Base-by-base conservation (phyloP, 2,329 filamentous ascomycete species). In the Pezizomycotina sp. region DNA sequence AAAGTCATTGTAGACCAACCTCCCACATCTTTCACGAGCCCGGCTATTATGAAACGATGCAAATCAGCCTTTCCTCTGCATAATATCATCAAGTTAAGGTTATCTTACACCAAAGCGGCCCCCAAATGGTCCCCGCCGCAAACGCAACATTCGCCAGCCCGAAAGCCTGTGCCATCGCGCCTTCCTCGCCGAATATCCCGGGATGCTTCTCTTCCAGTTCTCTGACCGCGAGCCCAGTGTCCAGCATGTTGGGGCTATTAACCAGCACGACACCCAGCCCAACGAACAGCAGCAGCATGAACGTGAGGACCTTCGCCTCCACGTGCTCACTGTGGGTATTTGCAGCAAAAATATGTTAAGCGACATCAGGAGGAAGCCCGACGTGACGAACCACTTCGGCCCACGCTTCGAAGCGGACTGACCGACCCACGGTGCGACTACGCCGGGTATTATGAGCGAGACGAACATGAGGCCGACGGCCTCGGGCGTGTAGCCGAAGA, bases 81-180 rank as follows among this genome's bases (percentile, higher is more conserved):
- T n/a, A n/a, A n/a, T n/a, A n/a, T n/a, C n/a, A n/a, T n/a, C n/a
- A n/a, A n/a, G n/a, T n/a, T n/a, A n/a, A n/a, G n/a, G n/a, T n/a
- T n/a, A n/a, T n/a, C 41, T 31, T 40, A 44, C 41, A 44, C 41
- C 24, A 40, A 29, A 44, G 33, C 16, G 41, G 41, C 6, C 41
- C 41, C 16, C 39, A 33, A 7, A 37, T 44, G 5, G 41, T 44
- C 9, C 41, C 41, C 14, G 36, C 41, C 23, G 41, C 41, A 24
- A 39, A 44, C 5, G 41, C 41, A 29, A 44, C 26, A 28, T 44
- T 44, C 3, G 36, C 36, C 33, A 44, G 31, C 16, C 41, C 41
- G 20, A 39, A 44, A 23, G 36, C 40, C 36, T 44, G 41, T 19
- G 41, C 41, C 10, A 44, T 40, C 10, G 41, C 41, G 8, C 41